Percentiles rank a stretch among this genome's conserved stretches.
Evolutionary conservation across 441 rosid genomes (phyloP).

Genomic region (Breynia disticha): DNA sequence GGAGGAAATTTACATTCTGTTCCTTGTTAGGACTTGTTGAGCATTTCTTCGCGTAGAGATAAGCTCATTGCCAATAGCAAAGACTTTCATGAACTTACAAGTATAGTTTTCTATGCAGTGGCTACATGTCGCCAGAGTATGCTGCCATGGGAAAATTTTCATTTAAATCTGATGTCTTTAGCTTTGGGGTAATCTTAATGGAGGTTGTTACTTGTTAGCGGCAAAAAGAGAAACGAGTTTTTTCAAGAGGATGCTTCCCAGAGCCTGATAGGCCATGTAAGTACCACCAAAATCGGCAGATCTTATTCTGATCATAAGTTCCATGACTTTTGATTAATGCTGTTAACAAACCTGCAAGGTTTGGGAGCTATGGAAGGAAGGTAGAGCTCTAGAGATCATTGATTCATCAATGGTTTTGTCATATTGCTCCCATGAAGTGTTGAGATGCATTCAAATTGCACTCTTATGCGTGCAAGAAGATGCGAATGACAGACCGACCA

Average conservation of each 20-base stretch:
- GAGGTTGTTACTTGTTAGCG: conserved; percentile 43
- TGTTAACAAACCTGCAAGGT: neutral
- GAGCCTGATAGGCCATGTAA: conserved; percentile 4
- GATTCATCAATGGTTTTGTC: neutral
- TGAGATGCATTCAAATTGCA: conserved; percentile 44
- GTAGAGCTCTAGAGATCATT: conserved; percentile 4
- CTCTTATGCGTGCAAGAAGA: conserved; percentile 48
- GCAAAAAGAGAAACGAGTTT: conserved; percentile 43
- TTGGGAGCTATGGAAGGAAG: conserved; percentile 7
- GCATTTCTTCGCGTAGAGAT: too few relatives aligned
- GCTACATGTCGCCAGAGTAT: conserved; percentile 68
- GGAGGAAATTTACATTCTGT: too few relatives aligned
- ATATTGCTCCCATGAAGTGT: conserved; percentile 14
- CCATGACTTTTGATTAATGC: neutral
- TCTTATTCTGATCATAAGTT: neutral
- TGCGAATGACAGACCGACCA: conserved; percentile 31
- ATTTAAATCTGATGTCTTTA: conserved; percentile 44
- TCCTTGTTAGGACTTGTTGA: too few relatives aligned
- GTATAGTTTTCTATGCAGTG: conserved; percentile 20
- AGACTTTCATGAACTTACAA: too few relatives aligned
- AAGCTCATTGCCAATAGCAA: too few relatives aligned
- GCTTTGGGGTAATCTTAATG: conserved; percentile 48
- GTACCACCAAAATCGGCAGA: neutral
- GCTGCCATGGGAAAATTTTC: conserved; percentile 58
- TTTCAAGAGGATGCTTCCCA: conserved; percentile 7